Conservation (phyloP, 2,329 filamentous ascomycete genomes). For the Ophiosphaerella narmari region DNA sequence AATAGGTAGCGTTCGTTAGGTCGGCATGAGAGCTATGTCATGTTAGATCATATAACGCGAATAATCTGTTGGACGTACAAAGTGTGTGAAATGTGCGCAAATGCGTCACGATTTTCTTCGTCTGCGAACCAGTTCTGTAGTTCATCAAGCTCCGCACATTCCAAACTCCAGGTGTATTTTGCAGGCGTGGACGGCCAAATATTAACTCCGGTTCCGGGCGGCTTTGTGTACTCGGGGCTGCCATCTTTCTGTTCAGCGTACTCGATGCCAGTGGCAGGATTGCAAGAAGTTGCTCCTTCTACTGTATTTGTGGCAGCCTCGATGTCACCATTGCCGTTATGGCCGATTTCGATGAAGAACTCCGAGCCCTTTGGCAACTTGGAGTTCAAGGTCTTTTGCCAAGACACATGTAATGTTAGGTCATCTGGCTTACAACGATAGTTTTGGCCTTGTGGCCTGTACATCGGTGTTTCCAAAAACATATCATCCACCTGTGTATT, state of each 20-base stretch:
- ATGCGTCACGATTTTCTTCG: slow-evolving; percentile 57
- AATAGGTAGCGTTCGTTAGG: slow-evolving; percentile 64
- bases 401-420: slow-evolving; percentile 34
- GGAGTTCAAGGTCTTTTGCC: slow-evolving; percentile 36
- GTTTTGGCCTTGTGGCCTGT: slow-evolving; percentile 50
- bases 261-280: slow-evolving; percentile 42
- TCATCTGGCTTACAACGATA: slow-evolving; percentile 54
- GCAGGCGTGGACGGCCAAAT: slow-evolving; percentile 49
- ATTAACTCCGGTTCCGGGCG: slow-evolving; percentile 43
- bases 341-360: slow-evolving; percentile 44
- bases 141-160: slow-evolving; percentile 57
- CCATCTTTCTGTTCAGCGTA: slow-evolving; percentile 48
- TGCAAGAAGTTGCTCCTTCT: slow-evolving; percentile 29
- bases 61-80: slow-evolving; percentile 45
- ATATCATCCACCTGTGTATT: slow-evolving; percentile 67
- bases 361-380: slow-evolving; percentile 41
- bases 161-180: slow-evolving; percentile 54
- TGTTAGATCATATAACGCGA: slow-evolving; percentile 5
- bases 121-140: slow-evolving; percentile 61
- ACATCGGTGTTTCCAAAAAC: slow-evolving; percentile 56
- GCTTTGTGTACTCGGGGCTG: slow-evolving; percentile 54
- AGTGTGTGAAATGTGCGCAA: slow-evolving; percentile 65
- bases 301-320: slow-evolving; percentile 37
- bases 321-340: slow-evolving; percentile 47
- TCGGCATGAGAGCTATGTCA: slow-evolving; percentile 56